These are phyloP conservation scores for Leptomonas seymouri DNA, from an alignment of 208 protist species.

Conservation along the genomic window DNA sequence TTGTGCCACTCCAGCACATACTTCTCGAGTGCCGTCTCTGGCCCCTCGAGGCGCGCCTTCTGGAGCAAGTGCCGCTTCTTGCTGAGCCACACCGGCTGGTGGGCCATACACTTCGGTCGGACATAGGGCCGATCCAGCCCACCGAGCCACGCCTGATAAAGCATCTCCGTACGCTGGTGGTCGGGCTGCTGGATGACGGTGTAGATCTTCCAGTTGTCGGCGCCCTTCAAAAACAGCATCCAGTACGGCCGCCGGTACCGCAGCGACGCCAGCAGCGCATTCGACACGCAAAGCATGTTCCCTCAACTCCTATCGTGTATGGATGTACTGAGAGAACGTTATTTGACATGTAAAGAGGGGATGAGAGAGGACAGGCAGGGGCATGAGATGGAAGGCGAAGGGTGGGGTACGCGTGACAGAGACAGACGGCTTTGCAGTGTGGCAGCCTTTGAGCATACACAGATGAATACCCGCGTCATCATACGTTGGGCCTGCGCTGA, in stretches of 20 bases:
- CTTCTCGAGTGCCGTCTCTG: slow-evolving; percentile 87
- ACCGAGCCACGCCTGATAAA: slow-evolving; percentile 93
- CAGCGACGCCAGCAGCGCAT: slow-evolving; percentile 47
- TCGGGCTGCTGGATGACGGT: slow-evolving; percentile 92
- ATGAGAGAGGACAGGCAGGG: too few relatives aligned
- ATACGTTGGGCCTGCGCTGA: too few relatives aligned
- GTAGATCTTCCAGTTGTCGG: slow-evolving; percentile 94
- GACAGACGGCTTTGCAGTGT: too few relatives aligned
- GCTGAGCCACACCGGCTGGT: slow-evolving; percentile 88
- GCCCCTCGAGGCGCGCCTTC: slow-evolving; percentile 80
- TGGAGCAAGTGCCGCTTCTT: slow-evolving; percentile 88
- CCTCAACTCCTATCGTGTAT: not conserved
- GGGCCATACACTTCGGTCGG: slow-evolving; percentile 90
- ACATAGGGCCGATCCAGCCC: slow-evolving; percentile 90
- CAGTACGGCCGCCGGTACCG: slow-evolving; percentile 60
- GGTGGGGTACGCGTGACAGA: too few relatives aligned
- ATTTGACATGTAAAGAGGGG: not conserved
- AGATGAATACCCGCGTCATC: too few relatives aligned
- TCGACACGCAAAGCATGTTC: slow-evolving; percentile 30
- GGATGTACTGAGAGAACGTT: not conserved
- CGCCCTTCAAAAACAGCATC: slow-evolving; percentile 91
- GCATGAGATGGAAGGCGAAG: too few relatives aligned
- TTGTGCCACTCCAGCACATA: slow-evolving; percentile 90
- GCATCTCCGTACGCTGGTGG: slow-evolving; percentile 92
- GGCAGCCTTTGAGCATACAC: too few relatives aligned